Evolutionary conservation across 2,329 filamentous ascomycete species (phyloP).

Genomic region (Helminthosporium solani): DNA sequence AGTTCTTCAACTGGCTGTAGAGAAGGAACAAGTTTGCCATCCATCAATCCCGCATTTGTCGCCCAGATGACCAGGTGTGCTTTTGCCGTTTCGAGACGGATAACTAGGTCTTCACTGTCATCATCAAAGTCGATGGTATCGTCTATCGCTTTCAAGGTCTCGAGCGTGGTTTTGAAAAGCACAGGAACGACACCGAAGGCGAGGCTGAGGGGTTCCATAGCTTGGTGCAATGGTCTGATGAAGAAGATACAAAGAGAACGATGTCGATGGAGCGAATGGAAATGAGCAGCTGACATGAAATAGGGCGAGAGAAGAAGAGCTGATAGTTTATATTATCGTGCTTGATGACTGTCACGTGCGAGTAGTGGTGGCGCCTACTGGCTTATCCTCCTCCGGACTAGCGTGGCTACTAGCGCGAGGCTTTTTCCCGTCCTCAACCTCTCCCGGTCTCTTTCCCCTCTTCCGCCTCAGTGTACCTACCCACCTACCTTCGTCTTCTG

Average conservation of each 20-base stretch:
- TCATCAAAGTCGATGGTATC: slow-evolving; percentile 2
- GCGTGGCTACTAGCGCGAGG: background rate
- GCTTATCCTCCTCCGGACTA: background rate
- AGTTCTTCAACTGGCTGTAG: slow-evolving; percentile 2
- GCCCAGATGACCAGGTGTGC: slow-evolving; percentile 7
- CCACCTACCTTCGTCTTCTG: background rate
- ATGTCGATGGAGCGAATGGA: too few relatives aligned
- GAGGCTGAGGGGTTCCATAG: background rate
- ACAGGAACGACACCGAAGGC: slow-evolving; percentile 2
- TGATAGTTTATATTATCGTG: too few relatives aligned
- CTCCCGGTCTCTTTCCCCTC: too few relatives aligned
- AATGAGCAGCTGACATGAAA: too few relatives aligned
- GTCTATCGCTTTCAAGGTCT: slow-evolving; percentile 5
- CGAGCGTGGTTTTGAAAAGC: background rate
- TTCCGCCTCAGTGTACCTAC: too few relatives aligned
- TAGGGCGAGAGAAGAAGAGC: too few relatives aligned
- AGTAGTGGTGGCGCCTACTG: background rate
- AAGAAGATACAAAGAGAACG: too few relatives aligned
- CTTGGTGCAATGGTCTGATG: too few relatives aligned
- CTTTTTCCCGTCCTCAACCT: background rate
- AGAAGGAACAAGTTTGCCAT: background rate
- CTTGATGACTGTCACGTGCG: too few relatives aligned
- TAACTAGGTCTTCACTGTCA: slow-evolving; percentile 2
- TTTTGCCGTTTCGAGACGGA: slow-evolving; percentile 3
- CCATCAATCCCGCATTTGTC: slow-evolving; percentile 1